phyloP scores from a whole-genome alignment of 2,329 filamentous ascomycete species.

The Fusarium stilboides region DNA sequence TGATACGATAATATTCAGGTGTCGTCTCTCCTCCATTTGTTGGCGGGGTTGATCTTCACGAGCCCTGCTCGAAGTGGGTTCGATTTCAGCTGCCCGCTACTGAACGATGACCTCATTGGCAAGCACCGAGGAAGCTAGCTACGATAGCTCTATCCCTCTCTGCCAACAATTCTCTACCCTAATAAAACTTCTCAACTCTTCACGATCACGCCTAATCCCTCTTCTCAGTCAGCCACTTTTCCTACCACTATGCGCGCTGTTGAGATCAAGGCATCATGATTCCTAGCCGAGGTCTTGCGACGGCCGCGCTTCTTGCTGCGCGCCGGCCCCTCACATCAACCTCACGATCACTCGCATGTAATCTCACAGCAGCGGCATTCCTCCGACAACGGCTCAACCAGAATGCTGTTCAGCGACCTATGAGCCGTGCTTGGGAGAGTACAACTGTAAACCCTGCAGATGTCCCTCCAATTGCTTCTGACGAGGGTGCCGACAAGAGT shows the following conservation, averaged over 20 bases:
- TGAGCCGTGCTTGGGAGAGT: conserved; percentile 47
- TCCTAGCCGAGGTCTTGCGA: conserved; percentile 46
- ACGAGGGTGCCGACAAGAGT: conserved; percentile 72
- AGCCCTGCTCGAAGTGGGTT: conserved; percentile 10
- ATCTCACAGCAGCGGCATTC: conserved; percentile 28
- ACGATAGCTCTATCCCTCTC: conserved; percentile 20
- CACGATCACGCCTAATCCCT: background rate
- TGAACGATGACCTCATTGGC: conserved; percentile 26
- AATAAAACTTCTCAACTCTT: background rate
- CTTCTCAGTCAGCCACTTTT: background rate
- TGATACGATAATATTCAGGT: background rate
- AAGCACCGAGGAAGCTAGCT: conserved; percentile 32
- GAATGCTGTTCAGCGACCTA: conserved; percentile 14
- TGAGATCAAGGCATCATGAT: conserved; percentile 48
- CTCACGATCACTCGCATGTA: conserved; percentile 20
- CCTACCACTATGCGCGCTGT: conserved; percentile 27
- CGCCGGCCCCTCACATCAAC: conserved; percentile 41
- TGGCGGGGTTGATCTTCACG: conserved; percentile 38
- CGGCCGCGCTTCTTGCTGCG: conserved; percentile 44
- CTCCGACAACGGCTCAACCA: conserved; percentile 24
- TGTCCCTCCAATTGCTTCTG: conserved; percentile 27
- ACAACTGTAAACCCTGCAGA: conserved; percentile 41
- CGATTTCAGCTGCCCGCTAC: conserved; percentile 1
- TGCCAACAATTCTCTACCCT: conserved; percentile 8
- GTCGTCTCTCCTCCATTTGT: background rate